Conservation (phyloP, 495 filamentous ascomycete genomes). For the Penicillium malachiteum region DNA sequence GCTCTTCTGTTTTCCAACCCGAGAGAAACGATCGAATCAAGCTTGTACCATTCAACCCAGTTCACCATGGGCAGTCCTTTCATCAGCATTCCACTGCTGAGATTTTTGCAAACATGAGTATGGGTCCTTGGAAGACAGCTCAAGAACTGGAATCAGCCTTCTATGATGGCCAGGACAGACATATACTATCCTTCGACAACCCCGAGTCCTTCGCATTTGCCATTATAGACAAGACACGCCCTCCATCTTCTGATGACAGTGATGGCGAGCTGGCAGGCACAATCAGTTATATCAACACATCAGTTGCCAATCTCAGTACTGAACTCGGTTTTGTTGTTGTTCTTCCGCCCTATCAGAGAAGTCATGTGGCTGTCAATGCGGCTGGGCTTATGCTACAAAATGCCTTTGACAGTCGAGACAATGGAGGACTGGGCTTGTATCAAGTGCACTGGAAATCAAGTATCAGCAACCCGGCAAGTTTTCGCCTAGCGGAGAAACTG, state of each 20-base stretch:
- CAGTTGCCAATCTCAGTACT: constrained; percentile 9
- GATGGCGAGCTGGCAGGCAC: constrained; percentile 27
- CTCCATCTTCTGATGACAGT: constrained; percentile 15
- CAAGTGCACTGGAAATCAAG: constrained; percentile 20
- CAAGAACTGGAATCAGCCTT: constrained; percentile 14
- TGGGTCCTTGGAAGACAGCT: constrained; percentile 5
- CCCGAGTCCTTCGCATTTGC: constrained; percentile 23
- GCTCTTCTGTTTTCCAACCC: constrained; percentile 12
- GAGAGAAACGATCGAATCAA: constrained; percentile 16
- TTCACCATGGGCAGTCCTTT: constrained; percentile 14
- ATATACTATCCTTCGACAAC: constrained; percentile 21
- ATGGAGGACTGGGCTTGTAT: constrained; percentile 17
- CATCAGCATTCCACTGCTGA: constrained; percentile 18
- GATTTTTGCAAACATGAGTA: constrained; percentile 19
- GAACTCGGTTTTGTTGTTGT: constrained; percentile 26
- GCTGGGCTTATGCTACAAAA: constrained; percentile 18
- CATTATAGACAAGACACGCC: constrained; percentile 23
- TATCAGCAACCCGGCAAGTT: constrained; percentile 17
- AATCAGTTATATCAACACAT: constrained; percentile 20
- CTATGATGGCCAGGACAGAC: not conserved
- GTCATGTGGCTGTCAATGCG: constrained; percentile 20
- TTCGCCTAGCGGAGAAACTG: constrained; percentile 20
- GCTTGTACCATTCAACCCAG: constrained; percentile 18
- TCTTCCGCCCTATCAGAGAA: constrained; percentile 25
- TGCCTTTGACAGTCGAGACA: constrained; percentile 8